Evolutionary conservation across 2,329 filamentous ascomycete species (phyloP).

Genomic region (Penicillium aurantiogriseum): DNA sequence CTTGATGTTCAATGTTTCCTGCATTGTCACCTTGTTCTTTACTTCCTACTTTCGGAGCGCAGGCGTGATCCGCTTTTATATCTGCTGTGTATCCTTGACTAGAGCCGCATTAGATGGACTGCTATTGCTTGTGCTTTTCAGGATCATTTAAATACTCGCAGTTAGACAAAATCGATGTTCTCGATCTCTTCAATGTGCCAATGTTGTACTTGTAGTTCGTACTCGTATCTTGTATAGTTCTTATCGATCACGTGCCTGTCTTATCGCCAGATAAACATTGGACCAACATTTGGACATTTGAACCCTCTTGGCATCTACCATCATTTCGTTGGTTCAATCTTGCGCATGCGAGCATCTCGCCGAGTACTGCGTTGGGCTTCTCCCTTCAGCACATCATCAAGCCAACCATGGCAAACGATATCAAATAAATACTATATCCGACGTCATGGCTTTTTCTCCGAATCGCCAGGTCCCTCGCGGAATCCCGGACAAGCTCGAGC

Average conservation of each 20-base stretch:
- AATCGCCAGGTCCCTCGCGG: slow-evolving; percentile 4
- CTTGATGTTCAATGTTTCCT: not conserved
- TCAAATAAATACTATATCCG: slow-evolving; percentile 13
- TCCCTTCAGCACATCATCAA: slow-evolving; percentile 27
- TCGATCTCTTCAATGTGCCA: not conserved
- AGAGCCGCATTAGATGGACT: not conserved
- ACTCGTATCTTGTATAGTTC: not conserved
- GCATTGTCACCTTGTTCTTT: not conserved
- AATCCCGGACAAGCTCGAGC: slow-evolving; percentile 9
- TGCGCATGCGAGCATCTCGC: slow-evolving; percentile 33
- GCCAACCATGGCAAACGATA: slow-evolving; percentile 2
- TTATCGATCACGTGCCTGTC: not conserved
- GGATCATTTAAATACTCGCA: not conserved
- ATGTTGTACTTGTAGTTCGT: not conserved
- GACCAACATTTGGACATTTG: not conserved
- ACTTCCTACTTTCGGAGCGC: not conserved
- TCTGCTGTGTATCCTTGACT: not conserved
- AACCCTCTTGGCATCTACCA: not conserved
- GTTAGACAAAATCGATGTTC: not conserved
- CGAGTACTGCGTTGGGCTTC: slow-evolving; percentile 28
- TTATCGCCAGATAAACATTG: not conserved
- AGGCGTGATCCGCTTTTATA: not conserved
- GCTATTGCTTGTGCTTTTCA: not conserved
- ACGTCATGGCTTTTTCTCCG: slow-evolving; percentile 10
- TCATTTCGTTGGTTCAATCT: slow-evolving; percentile 8